Evolutionary conservation across 371 early-diverging fungal species (phyloP).

Genomic region (Coemansia sp.): DNA sequence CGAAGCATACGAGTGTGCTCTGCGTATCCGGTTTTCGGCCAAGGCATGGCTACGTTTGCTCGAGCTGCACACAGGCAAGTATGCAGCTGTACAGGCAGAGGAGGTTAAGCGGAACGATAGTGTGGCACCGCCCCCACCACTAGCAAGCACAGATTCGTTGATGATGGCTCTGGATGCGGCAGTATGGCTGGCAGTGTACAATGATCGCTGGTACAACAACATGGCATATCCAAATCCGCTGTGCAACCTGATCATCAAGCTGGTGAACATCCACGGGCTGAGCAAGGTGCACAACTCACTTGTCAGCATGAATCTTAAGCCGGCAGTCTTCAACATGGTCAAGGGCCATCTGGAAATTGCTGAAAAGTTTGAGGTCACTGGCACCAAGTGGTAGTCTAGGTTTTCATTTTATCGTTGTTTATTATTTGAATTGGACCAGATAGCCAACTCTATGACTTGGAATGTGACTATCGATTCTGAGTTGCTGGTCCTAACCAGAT

Average conservation of each 20-base stretch:
- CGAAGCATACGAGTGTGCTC: conserved; percentile 83
- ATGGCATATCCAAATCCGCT: conserved; percentile 91
- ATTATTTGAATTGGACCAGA: too few species aligned
- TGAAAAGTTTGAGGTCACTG: conserved; percentile 81
- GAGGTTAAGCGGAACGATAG: conserved; percentile 33
- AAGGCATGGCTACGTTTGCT: conserved; percentile 83
- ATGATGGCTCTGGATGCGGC: conserved; percentile 77
- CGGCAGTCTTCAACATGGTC: conserved; percentile 74
- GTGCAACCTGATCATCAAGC: conserved; percentile 72
- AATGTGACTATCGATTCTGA: too few species aligned
- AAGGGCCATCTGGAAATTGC: conserved; percentile 78
- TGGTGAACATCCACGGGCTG: conserved; percentile 81
- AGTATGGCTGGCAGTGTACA: conserved; percentile 77
- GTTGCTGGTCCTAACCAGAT: too few species aligned
- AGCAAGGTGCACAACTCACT: conserved; percentile 88
- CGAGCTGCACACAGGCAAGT: conserved; percentile 70
- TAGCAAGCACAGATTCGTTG: conserved; percentile 58
- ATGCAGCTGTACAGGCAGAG: conserved; percentile 50
- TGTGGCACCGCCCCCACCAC: conserved; percentile 7
- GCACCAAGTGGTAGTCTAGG: conserved; percentile 60
- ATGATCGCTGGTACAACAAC: conserved; percentile 81
- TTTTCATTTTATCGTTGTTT: not conserved
- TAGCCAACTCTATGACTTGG: too few species aligned
- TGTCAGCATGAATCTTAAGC: conserved; percentile 83
- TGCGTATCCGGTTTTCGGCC: conserved; percentile 87